phyloP scores from a whole-genome alignment of 441 rosid species.

The Pelargonium fulgidum region DNA sequence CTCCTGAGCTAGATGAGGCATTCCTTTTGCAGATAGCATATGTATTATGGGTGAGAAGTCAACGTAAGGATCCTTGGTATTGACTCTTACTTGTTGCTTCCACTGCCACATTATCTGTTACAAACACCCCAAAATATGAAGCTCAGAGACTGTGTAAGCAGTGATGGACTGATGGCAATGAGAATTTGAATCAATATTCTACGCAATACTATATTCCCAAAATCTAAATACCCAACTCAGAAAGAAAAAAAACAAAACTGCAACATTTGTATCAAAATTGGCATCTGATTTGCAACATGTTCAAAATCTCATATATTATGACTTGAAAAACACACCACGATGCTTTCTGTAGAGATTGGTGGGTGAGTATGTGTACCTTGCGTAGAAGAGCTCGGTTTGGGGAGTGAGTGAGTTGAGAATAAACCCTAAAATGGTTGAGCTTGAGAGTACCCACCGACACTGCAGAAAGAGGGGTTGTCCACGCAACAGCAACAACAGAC shows the following conservation, averaged over 20 bases:
- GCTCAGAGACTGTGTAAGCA: neutral
- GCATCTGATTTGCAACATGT: neutral
- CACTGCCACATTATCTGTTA: constrained; percentile 30
- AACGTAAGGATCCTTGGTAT: constrained; percentile 22
- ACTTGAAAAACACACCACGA: neutral
- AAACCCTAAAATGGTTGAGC: neutral
- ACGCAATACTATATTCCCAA: neutral
- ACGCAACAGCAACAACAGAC: neutral
- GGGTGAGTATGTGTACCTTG: constrained; percentile 1
- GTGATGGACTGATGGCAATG: neutral
- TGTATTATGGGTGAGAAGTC: constrained; percentile 38
- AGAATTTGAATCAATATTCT: neutral
- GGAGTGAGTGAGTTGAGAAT: neutral
- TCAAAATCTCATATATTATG: neutral
- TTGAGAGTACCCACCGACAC: neutral
- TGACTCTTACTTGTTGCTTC: constrained; percentile 24
- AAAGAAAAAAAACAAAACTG: neutral
- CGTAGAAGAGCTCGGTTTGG: constrained; percentile 1
- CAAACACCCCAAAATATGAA: neutral
- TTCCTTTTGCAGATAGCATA: constrained; percentile 25
- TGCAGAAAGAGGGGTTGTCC: neutral
- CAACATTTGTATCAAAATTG: neutral
- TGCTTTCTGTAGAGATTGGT: neutral
- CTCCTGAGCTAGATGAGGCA: constrained; percentile 42
- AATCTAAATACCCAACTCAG: neutral